Evolutionary conservation across 495 filamentous ascomycete genomes (phyloP).

Genomic region (Haplographium delicatum): DNA sequence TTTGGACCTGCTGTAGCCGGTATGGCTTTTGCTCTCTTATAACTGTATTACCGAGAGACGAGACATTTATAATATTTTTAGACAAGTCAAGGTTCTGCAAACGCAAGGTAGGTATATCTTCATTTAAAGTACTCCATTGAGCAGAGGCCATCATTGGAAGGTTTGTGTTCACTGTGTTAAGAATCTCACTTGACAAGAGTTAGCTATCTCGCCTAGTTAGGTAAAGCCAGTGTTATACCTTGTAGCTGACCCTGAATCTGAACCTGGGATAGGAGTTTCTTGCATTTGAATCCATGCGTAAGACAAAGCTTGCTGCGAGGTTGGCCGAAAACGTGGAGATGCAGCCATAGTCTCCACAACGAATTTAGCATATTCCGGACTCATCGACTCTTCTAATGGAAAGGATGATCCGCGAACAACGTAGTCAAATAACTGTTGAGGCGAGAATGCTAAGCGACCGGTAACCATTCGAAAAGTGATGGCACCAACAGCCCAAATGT

Average conservation of each 20-base stretch:
- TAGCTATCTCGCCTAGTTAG: background rate
- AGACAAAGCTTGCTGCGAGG: background rate
- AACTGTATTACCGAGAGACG: background rate
- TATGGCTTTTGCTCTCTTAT: background rate
- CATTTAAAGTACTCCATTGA: background rate
- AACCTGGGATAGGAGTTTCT: background rate
- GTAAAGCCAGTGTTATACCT: background rate
- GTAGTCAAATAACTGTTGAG: background rate
- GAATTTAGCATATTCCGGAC: background rate
- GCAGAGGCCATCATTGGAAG: background rate
- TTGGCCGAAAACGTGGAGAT: slow-evolving; percentile 2
- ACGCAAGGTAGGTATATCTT: background rate
- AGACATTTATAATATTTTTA: background rate
- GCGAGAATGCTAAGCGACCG: background rate
- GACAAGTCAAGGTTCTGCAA: background rate
- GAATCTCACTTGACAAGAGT: background rate
- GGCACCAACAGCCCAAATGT: slow-evolving; percentile 18
- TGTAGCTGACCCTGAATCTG: background rate
- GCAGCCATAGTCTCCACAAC: slow-evolving; percentile 3
- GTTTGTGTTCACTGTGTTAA: background rate
- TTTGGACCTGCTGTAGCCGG: slow-evolving; percentile 1
- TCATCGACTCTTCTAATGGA: background rate
- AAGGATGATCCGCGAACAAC: background rate
- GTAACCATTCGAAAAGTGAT: slow-evolving; percentile 2
- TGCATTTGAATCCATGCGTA: background rate